These are phyloP conservation scores for Colletotrichum sidae DNA, from an alignment of 2,329 filamentous ascomycete genomes.

Conservation along the genomic window DNA sequence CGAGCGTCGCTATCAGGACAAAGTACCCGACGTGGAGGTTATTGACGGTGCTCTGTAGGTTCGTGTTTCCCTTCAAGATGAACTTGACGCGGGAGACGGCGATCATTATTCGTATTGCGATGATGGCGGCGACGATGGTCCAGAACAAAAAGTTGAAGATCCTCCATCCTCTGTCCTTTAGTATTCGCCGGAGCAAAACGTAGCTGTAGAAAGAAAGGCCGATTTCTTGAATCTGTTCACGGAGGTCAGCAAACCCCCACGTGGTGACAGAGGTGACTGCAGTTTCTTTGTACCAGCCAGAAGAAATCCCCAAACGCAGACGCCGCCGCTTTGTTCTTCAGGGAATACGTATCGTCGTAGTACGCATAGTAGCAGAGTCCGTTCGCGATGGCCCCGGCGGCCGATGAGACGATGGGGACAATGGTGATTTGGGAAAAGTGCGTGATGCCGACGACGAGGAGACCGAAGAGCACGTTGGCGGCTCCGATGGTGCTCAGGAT, in stretches of 20 bases:
- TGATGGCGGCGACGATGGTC: conserved; percentile 65
- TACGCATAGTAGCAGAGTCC: conserved; percentile 57
- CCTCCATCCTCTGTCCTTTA: conserved; percentile 54
- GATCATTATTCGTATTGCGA: conserved; percentile 58
- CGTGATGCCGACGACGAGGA: conserved; percentile 53
- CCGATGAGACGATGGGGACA: conserved; percentile 54
- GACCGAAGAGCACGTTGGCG: conserved; percentile 52
- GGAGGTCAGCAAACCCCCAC: neutral
- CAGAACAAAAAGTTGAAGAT: conserved; percentile 67
- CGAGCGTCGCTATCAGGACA: conserved; percentile 52
- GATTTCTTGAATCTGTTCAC: conserved; percentile 54
- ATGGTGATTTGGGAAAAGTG: conserved; percentile 50
- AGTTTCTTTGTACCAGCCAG: conserved; percentile 50
- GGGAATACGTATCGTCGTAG: conserved; percentile 45
- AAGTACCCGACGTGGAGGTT: conserved; percentile 56
- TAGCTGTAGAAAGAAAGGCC: conserved; percentile 62
- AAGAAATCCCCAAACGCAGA: conserved; percentile 52
- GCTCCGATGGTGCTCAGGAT: conserved; percentile 58
- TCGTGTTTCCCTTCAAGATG: conserved; percentile 42
- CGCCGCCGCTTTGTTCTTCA: conserved; percentile 46
- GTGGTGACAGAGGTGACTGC: neutral
- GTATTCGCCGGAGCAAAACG: conserved; percentile 62
- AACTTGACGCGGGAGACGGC: conserved; percentile 45
- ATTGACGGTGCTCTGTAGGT: conserved; percentile 48
- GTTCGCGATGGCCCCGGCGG: conserved; percentile 53